Percentiles rank a stretch among this genome's conserved stretches.
These are phyloP conservation scores for Aspergillus sp. DNA, from an alignment of 2,329 filamentous ascomycete genomes.

Conservation along the genomic window DNA sequence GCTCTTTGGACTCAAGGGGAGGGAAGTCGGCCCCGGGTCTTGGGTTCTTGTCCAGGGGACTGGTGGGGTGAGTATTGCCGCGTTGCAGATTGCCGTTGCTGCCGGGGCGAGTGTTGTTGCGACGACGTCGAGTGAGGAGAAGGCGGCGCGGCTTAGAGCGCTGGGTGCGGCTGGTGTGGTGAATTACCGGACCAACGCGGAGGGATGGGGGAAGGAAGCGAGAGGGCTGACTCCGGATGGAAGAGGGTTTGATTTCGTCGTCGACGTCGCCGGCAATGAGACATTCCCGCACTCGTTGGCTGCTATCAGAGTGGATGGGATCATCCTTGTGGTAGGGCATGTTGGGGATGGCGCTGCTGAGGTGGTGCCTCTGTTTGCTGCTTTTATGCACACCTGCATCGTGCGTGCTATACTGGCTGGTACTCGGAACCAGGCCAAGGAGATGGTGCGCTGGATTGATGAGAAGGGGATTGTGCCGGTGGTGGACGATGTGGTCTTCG, in stretches of 20 bases:
- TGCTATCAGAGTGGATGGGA: not conserved
- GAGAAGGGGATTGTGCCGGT: slow-evolving; percentile 2
- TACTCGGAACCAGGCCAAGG: not conserved
- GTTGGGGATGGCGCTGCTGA: not conserved
- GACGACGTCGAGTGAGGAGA: slow-evolving; percentile 53
- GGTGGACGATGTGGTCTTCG: slow-evolving; percentile 6
- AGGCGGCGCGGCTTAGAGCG: slow-evolving; percentile 51
- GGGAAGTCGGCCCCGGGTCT: slow-evolving; percentile 38
- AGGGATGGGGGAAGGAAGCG: slow-evolving; percentile 13
- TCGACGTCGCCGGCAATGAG: slow-evolving; percentile 5
- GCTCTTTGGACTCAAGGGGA: slow-evolving; percentile 11
- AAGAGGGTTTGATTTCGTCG: not conserved
- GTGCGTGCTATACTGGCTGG: not conserved
- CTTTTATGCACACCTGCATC: slow-evolving; percentile 7
- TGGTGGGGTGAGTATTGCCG: slow-evolving; percentile 52
- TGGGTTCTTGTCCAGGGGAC: slow-evolving; percentile 55
- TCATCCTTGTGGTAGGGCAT: not conserved
- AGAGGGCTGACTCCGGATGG: slow-evolving; percentile 26
- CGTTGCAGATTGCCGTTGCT: slow-evolving; percentile 40
- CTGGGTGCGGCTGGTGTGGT: slow-evolving; percentile 57
- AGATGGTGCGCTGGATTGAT: slow-evolving; percentile 4
- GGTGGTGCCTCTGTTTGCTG: not conserved
- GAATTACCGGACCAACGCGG: slow-evolving; percentile 51
- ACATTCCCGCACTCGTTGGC: slow-evolving; percentile 2
- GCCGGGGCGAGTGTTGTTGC: slow-evolving; percentile 58